Percentiles rank a stretch among this genome's conserved stretches.
phyloP scores from a whole-genome alignment of 2,329 filamentous ascomycete species.

The Metarhizium anisopliae region DNA sequence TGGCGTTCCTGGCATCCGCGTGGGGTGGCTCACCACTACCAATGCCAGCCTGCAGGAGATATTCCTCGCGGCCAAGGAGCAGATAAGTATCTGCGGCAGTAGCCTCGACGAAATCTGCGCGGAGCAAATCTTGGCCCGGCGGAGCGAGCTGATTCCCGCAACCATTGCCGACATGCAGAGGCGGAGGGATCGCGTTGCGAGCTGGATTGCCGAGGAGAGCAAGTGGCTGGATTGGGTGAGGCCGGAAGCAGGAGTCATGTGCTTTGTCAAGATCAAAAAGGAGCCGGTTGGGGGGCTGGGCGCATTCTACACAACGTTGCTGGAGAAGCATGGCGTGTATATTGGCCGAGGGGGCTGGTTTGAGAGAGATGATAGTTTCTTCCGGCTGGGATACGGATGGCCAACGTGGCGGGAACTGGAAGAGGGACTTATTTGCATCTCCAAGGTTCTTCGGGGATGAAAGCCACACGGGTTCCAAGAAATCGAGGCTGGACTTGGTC shows the following conservation, averaged over 20 bases:
- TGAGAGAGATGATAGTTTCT: conserved; percentile 13
- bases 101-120: conserved; percentile 14
- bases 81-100: conserved; percentile 15
- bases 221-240: conserved; percentile 16
- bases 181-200: conserved; percentile 12
- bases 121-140: conserved; percentile 12
- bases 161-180: conserved; percentile 12
- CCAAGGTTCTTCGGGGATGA: conserved; percentile 7
- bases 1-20: conserved; percentile 13
- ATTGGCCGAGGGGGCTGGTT: conserved; percentile 17
- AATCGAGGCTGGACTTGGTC: too few relatives aligned
- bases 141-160: conserved; percentile 3
- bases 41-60: conserved; percentile 11
- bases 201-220: conserved; percentile 13
- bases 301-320: conserved; percentile 12
- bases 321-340: conserved; percentile 12
- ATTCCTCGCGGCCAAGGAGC: conserved; percentile 15
- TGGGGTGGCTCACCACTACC: conserved; percentile 12
- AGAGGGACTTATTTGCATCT: conserved; percentile 12
- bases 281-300: conserved; percentile 10
- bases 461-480: too few relatives aligned
- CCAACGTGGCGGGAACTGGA: conserved; percentile 13
- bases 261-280: conserved; percentile 14
- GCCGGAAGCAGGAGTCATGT: conserved; percentile 15
- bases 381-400: conserved; percentile 17